Conservation (phyloP, 1,284 basidiomycete species). For the Boletus sp. region DNA sequence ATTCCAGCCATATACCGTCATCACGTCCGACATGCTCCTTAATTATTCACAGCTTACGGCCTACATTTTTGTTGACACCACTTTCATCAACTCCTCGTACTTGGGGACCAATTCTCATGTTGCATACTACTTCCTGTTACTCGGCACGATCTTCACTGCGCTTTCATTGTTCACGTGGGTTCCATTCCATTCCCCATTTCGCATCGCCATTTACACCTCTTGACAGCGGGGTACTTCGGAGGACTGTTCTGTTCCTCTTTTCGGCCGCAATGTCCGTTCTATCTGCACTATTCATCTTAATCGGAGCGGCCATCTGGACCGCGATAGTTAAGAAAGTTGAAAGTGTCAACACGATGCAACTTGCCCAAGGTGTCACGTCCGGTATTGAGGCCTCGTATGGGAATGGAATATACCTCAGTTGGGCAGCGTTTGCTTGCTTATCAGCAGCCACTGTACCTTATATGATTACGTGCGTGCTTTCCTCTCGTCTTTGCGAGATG, state of each 20-base stretch:
- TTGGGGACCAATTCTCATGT: slow-evolving; percentile 62
- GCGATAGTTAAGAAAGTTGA: slow-evolving; percentile 64
- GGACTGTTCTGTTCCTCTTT: slow-evolving; percentile 62
- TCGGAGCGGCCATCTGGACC: slow-evolving; percentile 75
- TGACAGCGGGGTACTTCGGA: slow-evolving; percentile 63
- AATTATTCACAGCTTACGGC: slow-evolving; percentile 61
- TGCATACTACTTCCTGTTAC: slow-evolving; percentile 72
- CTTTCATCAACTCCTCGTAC: slow-evolving; percentile 61
- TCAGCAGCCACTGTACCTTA: slow-evolving; percentile 66
- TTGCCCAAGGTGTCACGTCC: slow-evolving; percentile 45
- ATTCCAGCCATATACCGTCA: slow-evolving; percentile 59
- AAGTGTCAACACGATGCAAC: slow-evolving; percentile 53
- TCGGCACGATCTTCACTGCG: slow-evolving; percentile 66
- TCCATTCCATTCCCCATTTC: slow-evolving; percentile 1
- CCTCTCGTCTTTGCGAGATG: not conserved
- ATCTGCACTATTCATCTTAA: slow-evolving; percentile 61
- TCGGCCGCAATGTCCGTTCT: slow-evolving; percentile 63
- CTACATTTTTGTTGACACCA: slow-evolving; percentile 50
- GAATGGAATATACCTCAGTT: slow-evolving; percentile 59
- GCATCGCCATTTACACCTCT: slow-evolving; percentile 7
- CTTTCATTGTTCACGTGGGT: slow-evolving; percentile 61
- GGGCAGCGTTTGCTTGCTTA: slow-evolving; percentile 69
- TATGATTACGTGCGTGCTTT: slow-evolving; percentile 56
- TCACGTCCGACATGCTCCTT: slow-evolving; percentile 62
- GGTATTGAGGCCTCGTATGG: slow-evolving; percentile 65